Evolutionary conservation across 768 basidiomycete genomes (phyloP), one percentile per base, ranked within the genome.

Genomic region (Macrolepiota fuliginosa): DNA sequence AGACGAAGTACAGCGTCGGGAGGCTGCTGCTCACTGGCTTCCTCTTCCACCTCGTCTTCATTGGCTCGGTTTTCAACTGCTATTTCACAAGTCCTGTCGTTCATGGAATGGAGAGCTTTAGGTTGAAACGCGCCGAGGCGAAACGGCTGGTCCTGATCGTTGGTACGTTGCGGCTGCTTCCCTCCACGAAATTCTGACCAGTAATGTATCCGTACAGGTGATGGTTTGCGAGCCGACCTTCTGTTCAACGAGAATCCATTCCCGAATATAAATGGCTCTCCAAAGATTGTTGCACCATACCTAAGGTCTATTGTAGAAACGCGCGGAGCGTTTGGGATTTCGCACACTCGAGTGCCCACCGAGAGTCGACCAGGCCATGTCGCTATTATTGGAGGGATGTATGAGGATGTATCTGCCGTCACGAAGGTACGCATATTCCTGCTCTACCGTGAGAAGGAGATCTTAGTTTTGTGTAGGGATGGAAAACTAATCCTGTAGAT

Each of bases 301-400:
- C 70, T 95, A 24, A 83, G 89, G 53, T 83, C 84, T 12, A 86
- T 94, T 56, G 79, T 80, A 9, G 82, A 88, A 64, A 74, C 73
- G 5, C 77, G 88, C 56, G 92, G 93, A 15, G 89, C 88, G 4
- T 94, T 88, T 72, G 93, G 93, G 5, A 80, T 95, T 22, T 92
- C 89, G 4, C 92, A 94, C 71, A 94, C 92, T 1, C 81, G 85
- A 29, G 92, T 94, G 2, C 93, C 93, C 22, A 95, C 93, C 4
- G 93, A 95, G 67, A 92, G 89, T 70, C 76, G 93, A 24, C 92
- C 93, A 1, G 93, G 93, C 9, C 93, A 94, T 70, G 92, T 95
- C 25, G 92, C 93, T 22, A 83, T 95, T 56, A 93, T 94, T 63
- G 93, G 89, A 85, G 92, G 92, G 2, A 94, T 94, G 91, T 93